Percentiles rank a stretch among this genome's conserved stretches.
These are phyloP conservation scores for Pseudoscleropodium purum DNA, from an alignment of 225 moss, liverwort and hornwort species.

Conservation along the genomic window DNA sequence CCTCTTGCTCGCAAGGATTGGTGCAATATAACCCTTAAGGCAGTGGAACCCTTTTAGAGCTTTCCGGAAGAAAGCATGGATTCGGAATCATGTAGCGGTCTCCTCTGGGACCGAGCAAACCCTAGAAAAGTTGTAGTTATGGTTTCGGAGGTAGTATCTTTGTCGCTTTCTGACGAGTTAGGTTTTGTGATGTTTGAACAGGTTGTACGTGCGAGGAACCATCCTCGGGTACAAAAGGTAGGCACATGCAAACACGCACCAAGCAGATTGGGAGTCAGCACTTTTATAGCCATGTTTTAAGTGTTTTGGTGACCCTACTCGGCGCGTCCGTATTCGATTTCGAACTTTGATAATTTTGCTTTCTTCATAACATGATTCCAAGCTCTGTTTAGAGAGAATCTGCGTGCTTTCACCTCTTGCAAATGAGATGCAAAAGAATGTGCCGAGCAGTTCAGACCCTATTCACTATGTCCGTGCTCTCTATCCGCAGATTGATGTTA, in stretches of 20 bases:
- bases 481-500: neutral
- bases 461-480: neutral
- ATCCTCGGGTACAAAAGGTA: slow-evolving; percentile 90
- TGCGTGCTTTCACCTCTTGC: too few relatives aligned
- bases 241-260: neutral
- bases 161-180: neutral
- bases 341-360: neutral
- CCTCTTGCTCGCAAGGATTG: neutral
- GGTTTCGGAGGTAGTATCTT: neutral
- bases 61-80: neutral
- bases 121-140: neutral
- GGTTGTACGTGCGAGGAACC: slow-evolving; percentile 77
- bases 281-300: neutral
- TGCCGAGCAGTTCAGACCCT: neutral
- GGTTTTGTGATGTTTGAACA: slow-evolving; percentile 5
- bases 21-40: neutral
- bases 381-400: neutral
- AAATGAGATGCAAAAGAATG: neutral
- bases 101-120: neutral
- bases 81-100: neutral
- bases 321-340: neutral
- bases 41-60: neutral
- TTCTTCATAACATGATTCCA: neutral
- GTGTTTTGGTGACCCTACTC: too few relatives aligned
- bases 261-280: neutral